Evolutionary conservation across 345 rosid genomes (phyloP).

Genomic region (Brassica nigra): DNA sequence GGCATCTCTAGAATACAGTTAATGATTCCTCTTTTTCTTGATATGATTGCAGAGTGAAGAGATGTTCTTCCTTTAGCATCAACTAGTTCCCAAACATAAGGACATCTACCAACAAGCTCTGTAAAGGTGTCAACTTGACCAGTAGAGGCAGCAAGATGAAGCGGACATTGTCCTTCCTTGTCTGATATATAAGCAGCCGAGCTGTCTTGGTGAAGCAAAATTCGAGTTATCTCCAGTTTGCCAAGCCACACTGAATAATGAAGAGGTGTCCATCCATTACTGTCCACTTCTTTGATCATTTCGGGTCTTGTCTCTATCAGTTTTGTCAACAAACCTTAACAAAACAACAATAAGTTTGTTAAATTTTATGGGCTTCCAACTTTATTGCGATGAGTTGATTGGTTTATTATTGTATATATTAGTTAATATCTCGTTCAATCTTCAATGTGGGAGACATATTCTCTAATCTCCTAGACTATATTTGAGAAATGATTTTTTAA

Average conservation of each 20-base stretch:
- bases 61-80: conserved; percentile 32
- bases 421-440: too few relatives aligned
- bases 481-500: too few relatives aligned
- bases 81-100: conserved; percentile 33
- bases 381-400: too few relatives aligned
- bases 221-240: not conserved
- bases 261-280: conserved; percentile 33
- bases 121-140: conserved; percentile 10
- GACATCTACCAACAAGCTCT: conserved; percentile 26
- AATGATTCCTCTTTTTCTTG: conserved; percentile 29
- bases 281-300: conserved; percentile 22
- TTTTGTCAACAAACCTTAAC: conserved; percentile 16
- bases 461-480: too few relatives aligned
- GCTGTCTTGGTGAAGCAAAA: conserved; percentile 24
- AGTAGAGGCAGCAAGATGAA: conserved; percentile 29
- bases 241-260: conserved; percentile 33
- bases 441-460: too few relatives aligned
- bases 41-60: conserved; percentile 45
- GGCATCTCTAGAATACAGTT: conserved; percentile 18
- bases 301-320: conserved; percentile 25
- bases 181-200: conserved; percentile 28
- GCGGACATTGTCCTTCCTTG: conserved; percentile 31
- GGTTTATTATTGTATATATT: too few relatives aligned
- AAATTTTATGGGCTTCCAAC: too few relatives aligned
- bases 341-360: not conserved